These are phyloP conservation scores for Termitomyces sp. DNA, from an alignment of 768 basidiomycete genomes.

Conservation along the genomic window DNA sequence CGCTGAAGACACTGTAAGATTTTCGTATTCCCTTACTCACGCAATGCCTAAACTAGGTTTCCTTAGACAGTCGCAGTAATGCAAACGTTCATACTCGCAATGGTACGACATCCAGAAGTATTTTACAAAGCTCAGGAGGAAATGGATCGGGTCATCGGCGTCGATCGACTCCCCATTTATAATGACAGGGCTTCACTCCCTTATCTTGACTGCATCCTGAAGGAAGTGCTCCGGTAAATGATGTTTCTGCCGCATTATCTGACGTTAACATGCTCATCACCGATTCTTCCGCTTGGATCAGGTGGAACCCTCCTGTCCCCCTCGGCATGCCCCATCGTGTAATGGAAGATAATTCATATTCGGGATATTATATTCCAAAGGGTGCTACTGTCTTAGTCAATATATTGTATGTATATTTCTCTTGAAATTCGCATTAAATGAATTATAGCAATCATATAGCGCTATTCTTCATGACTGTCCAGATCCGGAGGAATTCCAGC, in stretches of 20 bases:
- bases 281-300: slow-evolving; percentile 15
- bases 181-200: slow-evolving; percentile 38
- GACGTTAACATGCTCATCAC: neutral
- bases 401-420: slow-evolving; percentile 29
- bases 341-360: slow-evolving; percentile 46
- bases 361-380: slow-evolving; percentile 38
- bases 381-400: slow-evolving; percentile 40
- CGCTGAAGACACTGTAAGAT: slow-evolving; percentile 33
- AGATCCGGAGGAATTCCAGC: slow-evolving; percentile 40
- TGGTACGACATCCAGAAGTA: slow-evolving; percentile 47
- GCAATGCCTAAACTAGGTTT: neutral
- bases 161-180: slow-evolving; percentile 40
- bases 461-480: slow-evolving; percentile 39
- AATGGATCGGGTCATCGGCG: slow-evolving; percentile 42
- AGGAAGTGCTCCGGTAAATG: slow-evolving; percentile 41
- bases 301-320: slow-evolving; percentile 45
- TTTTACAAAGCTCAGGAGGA: slow-evolving; percentile 45
- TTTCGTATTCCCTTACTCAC: neutral
- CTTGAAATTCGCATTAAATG: neutral
- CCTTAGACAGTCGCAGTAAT: slow-evolving; percentile 45
- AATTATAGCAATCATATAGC: slow-evolving; percentile 18
- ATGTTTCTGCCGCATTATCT: neutral
- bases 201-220: slow-evolving; percentile 42
- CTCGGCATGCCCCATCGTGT: slow-evolving; percentile 47
- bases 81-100: slow-evolving; percentile 46